Conservation (phyloP, 2,329 filamentous ascomycete genomes). For the Claviceps maximensis region DNA sequence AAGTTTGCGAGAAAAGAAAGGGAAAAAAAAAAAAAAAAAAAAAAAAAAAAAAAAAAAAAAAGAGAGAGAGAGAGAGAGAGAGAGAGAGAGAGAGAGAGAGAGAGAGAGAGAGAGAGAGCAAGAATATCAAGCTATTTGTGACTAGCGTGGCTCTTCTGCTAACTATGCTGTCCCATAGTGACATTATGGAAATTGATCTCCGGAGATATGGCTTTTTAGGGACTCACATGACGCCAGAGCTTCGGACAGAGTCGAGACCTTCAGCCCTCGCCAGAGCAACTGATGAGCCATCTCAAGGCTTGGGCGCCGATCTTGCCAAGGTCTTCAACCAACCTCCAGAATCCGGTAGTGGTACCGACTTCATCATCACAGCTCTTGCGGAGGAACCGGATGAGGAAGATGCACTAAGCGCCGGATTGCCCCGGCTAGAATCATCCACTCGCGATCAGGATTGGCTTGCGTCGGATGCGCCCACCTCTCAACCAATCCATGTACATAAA, state of each 20-base stretch:
- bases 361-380: conserved; percentile 77
- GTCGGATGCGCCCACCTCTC: conserved; percentile 53
- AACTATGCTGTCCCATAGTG: conserved; percentile 29
- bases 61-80: no score
- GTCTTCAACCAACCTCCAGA: conserved; percentile 83
- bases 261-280: conserved; percentile 32
- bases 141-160: neutral
- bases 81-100: no score
- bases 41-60: no score
- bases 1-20: neutral
- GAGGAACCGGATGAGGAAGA: conserved; percentile 63
- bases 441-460: conserved; percentile 43
- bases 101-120: no score
- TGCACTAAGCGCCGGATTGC: conserved; percentile 36
- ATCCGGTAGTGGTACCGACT: conserved; percentile 75
- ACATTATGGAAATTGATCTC: conserved; percentile 88
- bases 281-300: conserved; percentile 47
- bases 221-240: conserved; percentile 52
- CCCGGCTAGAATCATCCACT: conserved; percentile 29
- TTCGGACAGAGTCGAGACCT: conserved; percentile 35
- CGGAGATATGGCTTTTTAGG: conserved; percentile 83
- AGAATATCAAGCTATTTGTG: no score
- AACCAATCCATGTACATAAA: conserved; percentile 86
- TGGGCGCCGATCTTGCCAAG: conserved; percentile 73
- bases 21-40: no score